These are phyloP conservation scores for Amphirosellinia nigrospora DNA, from an alignment of 495 filamentous ascomycete genomes.

Conservation along the genomic window DNA sequence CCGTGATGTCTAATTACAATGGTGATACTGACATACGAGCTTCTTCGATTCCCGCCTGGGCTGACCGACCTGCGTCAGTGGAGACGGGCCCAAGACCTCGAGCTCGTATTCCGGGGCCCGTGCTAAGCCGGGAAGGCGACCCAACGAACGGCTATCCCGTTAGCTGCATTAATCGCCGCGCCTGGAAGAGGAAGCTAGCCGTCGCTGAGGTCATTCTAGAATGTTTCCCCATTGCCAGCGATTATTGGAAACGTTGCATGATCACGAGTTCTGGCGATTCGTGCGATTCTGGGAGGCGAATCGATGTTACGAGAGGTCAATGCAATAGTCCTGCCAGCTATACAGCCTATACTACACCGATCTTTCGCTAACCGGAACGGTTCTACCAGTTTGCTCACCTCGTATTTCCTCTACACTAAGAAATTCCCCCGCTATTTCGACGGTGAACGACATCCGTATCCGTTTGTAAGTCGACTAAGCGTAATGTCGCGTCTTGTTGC, in stretches of 20 bases:
- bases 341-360: not conserved
- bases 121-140: slow-evolving; percentile 13
- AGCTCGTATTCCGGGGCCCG: slow-evolving; percentile 23
- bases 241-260: not conserved
- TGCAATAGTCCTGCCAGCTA: slow-evolving; percentile 7
- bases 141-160: not conserved
- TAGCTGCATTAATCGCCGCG: slow-evolving; percentile 8
- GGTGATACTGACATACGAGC: slow-evolving; percentile 27
- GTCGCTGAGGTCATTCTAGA: not conserved
- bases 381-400: not conserved
- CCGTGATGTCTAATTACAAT: slow-evolving; percentile 26
- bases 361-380: not conserved
- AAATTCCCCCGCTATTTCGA: not conserved
- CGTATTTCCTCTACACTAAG: not conserved
- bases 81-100: slow-evolving; percentile 7
- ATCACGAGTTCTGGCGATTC: not conserved
- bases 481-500: not conserved
- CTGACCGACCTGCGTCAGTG: slow-evolving; percentile 20
- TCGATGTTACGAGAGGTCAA: not conserved
- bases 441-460: not conserved
- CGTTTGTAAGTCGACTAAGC: not conserved
- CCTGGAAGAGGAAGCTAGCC: not conserved
- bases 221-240: not conserved
- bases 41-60: not conserved
- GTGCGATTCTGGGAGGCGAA: not conserved